phyloP scores from a whole-genome alignment of 257 asterid species.

The Jacaranda mimosifolia region DNA sequence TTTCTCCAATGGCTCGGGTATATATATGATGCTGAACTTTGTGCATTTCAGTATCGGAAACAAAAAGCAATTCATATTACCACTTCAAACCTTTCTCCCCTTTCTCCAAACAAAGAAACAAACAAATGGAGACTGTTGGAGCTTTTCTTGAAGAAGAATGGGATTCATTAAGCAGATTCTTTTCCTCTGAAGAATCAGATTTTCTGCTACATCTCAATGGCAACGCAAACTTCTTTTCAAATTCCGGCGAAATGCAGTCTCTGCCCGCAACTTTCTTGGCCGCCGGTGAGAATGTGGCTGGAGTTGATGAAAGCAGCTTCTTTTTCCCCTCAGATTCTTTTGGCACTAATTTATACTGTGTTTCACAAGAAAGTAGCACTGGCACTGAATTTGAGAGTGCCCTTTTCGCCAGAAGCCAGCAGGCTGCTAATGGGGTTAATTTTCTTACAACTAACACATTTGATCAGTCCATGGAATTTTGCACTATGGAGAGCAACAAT shows the following conservation, averaged over 20 bases:
- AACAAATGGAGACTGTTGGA: constrained; percentile 64
- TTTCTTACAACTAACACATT: constrained; percentile 21
- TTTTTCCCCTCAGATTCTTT: constrained; percentile 25
- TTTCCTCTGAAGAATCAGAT: constrained; percentile 54
- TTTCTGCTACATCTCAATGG: too few species aligned
- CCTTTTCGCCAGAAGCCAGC: constrained; percentile 9
- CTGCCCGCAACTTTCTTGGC: too few species aligned
- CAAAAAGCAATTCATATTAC: background rate
- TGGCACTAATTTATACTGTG: constrained; percentile 36
- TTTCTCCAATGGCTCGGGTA: constrained; percentile 44
- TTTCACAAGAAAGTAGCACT: constrained; percentile 68
- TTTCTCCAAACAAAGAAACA: background rate
- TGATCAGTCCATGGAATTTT: constrained; percentile 44
- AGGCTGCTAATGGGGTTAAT: constrained; percentile 14
- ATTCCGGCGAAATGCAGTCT: too few species aligned
- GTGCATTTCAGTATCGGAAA: constrained; percentile 35
- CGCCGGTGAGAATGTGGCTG: too few species aligned
- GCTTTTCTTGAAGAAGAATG: constrained; percentile 76
- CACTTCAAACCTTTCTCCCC: constrained; percentile 1
- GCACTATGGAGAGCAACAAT: constrained; percentile 34
- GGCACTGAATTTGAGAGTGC: constrained; percentile 40
- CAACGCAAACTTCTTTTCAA: too few species aligned
- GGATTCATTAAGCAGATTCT: constrained; percentile 69
- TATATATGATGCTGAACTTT: constrained; percentile 48
- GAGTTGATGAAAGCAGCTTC: constrained; percentile 22